Evolutionary conservation across 2,329 filamentous ascomycete genomes (phyloP).

Genomic region (Aspergillus terreus): DNA sequence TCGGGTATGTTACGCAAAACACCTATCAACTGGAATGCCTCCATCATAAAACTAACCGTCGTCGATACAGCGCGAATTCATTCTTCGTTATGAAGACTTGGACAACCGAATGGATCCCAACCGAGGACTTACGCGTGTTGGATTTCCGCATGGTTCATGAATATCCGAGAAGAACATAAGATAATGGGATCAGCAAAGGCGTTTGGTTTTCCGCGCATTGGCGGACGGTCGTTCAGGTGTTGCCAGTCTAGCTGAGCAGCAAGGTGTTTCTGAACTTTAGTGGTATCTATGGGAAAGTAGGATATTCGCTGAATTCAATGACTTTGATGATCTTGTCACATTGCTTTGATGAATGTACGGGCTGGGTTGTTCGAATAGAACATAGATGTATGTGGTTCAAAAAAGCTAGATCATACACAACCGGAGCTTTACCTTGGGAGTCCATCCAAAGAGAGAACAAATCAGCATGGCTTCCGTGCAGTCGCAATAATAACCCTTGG

Average conservation of each 20-base stretch:
- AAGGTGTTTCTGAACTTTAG: constrained; percentile 26
- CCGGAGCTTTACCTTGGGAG: too few relatives aligned
- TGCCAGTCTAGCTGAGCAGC: constrained; percentile 20
- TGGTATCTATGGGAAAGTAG: constrained; percentile 21
- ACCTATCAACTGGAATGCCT: not conserved
- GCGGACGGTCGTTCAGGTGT: constrained; percentile 24
- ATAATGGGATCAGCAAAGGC: constrained; percentile 27
- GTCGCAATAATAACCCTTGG: constrained; percentile 29
- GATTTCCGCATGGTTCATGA: constrained; percentile 37
- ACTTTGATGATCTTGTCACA: constrained; percentile 19
- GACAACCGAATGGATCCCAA: constrained; percentile 45
- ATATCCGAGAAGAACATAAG: constrained; percentile 13
- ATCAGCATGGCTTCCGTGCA: constrained; percentile 21
- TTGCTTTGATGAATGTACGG: constrained; percentile 1
- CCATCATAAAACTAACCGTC: constrained; percentile 13
- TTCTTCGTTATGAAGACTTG: constrained; percentile 48
- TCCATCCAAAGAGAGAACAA: not conserved
- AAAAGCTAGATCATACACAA: too few relatives aligned
- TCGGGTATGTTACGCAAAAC: constrained; percentile 32
- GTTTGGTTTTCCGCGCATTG: constrained; percentile 28
- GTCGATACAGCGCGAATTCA: constrained; percentile 41
- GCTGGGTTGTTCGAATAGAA: not conserved
- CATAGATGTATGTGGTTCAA: not conserved
- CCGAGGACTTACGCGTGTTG: constrained; percentile 32
- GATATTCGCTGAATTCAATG: constrained; percentile 25